Base-by-base conservation (phyloP, 495 filamentous ascomycete genomes). In the Lasiosphaeria ovina region DNA sequence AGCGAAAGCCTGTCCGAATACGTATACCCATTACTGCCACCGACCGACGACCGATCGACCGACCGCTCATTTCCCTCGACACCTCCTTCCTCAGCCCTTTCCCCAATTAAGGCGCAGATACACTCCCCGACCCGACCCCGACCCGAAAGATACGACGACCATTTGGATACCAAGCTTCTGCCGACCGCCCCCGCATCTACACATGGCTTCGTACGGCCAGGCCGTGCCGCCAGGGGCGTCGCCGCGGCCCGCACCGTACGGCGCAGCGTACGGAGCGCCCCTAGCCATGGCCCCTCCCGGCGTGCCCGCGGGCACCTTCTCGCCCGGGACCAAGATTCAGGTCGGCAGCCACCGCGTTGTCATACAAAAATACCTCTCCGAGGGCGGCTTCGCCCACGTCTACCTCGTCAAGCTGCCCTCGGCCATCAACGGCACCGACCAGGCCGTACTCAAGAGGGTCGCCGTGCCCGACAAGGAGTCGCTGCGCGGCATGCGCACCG, bases 341-440 rank as follows among this genome's bases (percentile, higher is more conserved):
- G 91, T 97, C 38, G 94, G 94, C 68, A 83, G 81, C 61, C 95
- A 98, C 73, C 86, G 92, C 61, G 95, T 97, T 34, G 82, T 93
- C n/a, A 93, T 98, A 57, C 94, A 97, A 69, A 95, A 93, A 73
- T 98, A 98, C 78, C 86, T 98, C 35, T 98, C 94, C 47, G 94
- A 98, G 80, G 94, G 95, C 61, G 94, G 94, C 34, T 98, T 98
- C 69, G 94, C 94, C 66, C 94, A 98, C 77, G 95, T 98, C 66
- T 98, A 98, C 75, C 86, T 97, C 42, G 94, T 97, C 69, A 90
- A 89, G 66, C 80, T 97, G 57, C 87, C 91, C 34, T 80, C 87
- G 56, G 79, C 89, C 40, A 76, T 92, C 74, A 85, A 94, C 73
- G 89, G 90, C 61, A 87, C 89, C 55, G 91, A 97, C 67, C 83